Conservation (phyloP, 1,139 yeast species). For the Williopsis jadinii region DNA sequence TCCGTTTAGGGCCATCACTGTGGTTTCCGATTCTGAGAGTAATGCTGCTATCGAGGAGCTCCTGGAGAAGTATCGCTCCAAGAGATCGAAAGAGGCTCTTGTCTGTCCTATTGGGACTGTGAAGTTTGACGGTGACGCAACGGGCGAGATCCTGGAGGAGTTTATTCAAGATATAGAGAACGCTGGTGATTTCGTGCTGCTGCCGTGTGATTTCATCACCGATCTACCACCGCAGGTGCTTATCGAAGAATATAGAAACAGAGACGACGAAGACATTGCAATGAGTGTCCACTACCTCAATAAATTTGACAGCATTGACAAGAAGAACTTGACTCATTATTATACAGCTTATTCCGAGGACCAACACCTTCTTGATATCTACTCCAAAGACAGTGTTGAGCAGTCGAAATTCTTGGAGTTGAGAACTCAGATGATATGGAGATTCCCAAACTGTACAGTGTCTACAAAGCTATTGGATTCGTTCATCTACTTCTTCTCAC, state of each 20-base stretch:
- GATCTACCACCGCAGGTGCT: constrained; percentile 87
- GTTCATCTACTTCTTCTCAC: constrained; percentile 72
- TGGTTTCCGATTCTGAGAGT: constrained; percentile 40
- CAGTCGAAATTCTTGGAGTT: constrained; percentile 64
- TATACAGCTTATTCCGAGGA: constrained; percentile 48
- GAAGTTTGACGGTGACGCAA: constrained; percentile 39
- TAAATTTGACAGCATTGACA: constrained; percentile 66
- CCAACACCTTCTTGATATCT: constrained; percentile 58
- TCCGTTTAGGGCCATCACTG: constrained; percentile 56
- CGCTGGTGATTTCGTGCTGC: constrained; percentile 55
- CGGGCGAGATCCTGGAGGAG: constrained; percentile 60
- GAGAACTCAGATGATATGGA: constrained; percentile 87
- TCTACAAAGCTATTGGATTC: constrained; percentile 72
- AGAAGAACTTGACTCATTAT: constrained; percentile 57
- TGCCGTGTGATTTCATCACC: constrained; percentile 92
- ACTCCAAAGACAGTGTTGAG: constrained; percentile 55
- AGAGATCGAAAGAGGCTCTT: constrained; percentile 24
- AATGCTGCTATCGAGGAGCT: constrained; percentile 25
- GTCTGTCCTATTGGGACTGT: constrained; percentile 38
- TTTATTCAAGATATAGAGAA: constrained; percentile 30
- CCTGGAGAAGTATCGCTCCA: constrained; percentile 25
- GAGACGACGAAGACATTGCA: constrained; percentile 58
- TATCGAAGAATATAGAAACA: constrained; percentile 75
- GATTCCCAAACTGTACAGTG: constrained; percentile 68
- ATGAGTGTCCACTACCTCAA: constrained; percentile 69